Conservation (phyloP, 768 basidiomycete genomes). For the Lactarius sanguifluus region DNA sequence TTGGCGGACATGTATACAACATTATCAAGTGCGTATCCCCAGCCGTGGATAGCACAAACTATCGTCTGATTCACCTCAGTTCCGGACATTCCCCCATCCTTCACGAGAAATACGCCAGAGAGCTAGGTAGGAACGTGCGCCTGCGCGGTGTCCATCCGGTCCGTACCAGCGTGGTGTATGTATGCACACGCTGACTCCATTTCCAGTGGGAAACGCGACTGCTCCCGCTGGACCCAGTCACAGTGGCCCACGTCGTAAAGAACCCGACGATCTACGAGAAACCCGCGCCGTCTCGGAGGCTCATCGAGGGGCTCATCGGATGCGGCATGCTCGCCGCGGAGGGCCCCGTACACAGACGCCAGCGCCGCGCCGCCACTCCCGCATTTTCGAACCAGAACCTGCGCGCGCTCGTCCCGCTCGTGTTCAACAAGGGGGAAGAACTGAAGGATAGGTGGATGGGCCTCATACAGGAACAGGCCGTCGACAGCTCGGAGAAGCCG, state of each 20-base stretch:
- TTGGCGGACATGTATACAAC: slow-evolving; percentile 20
- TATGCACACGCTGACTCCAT: slow-evolving; percentile 1
- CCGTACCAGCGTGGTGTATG: slow-evolving; percentile 37
- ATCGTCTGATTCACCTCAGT: slow-evolving; percentile 7
- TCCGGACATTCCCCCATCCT: slow-evolving; percentile 16
- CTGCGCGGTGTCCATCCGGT: slow-evolving; percentile 70
- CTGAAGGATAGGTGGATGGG: slow-evolving; percentile 61
- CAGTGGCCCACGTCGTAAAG: slow-evolving; percentile 72
- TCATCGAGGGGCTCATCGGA: slow-evolving; percentile 78
- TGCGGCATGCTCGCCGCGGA: slow-evolving; percentile 81
- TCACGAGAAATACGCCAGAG: slow-evolving; percentile 45
- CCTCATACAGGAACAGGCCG: slow-evolving; percentile 42
- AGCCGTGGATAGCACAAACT: neutral
- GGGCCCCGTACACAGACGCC: slow-evolving; percentile 74
- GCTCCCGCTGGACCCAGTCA: slow-evolving; percentile 75
- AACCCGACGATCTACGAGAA: slow-evolving; percentile 77
- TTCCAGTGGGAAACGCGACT: slow-evolving; percentile 78
- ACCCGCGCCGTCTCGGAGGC: slow-evolving; percentile 72
- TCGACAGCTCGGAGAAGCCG: slow-evolving; percentile 22
- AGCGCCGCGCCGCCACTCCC: slow-evolving; percentile 72
- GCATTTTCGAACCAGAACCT: slow-evolving; percentile 82
- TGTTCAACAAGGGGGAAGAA: slow-evolving; percentile 65
- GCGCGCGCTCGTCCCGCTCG: slow-evolving; percentile 66
- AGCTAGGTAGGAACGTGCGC: slow-evolving; percentile 69
- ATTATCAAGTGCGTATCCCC: slow-evolving; percentile 17